Evolutionary conservation across 148 eudicot genomes (phyloP).

Genomic region (Arbutus unedo): DNA sequence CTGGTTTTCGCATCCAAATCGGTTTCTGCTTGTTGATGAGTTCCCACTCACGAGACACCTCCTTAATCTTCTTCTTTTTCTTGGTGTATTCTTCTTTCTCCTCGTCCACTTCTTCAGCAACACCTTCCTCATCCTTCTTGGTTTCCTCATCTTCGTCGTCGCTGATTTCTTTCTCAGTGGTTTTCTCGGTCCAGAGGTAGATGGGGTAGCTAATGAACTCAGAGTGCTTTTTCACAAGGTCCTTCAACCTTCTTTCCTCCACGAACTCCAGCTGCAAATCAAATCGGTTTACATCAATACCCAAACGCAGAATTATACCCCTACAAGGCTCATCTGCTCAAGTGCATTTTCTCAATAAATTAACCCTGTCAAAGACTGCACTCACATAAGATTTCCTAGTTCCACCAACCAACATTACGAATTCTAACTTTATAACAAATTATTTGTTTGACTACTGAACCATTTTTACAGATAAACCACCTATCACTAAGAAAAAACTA

Average conservation of each 20-base stretch:
- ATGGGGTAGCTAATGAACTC: conserved; percentile 12
- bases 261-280: conserved; percentile 8
- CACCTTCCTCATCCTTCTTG: conserved; percentile 14
- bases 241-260: conserved; percentile 11
- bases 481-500: neutral
- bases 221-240: conserved; percentile 17
- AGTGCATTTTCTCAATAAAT: neutral
- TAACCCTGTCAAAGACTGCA: neutral
- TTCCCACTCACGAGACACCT: conserved; percentile 12
- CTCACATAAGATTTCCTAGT: neutral
- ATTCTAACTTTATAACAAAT: neutral
- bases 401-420: neutral
- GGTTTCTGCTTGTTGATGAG: conserved; percentile 16
- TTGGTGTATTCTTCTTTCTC: conserved; percentile 9
- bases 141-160: conserved; percentile 7
- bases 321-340: neutral
- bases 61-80: conserved; percentile 6
- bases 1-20: conserved; percentile 10
- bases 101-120: conserved; percentile 7
- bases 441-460: neutral
- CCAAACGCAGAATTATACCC: neutral
- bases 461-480: neutral
- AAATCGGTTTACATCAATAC: neutral
- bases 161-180: conserved; percentile 7
- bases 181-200: conserved; percentile 11